Evolutionary conservation across 257 asterid genomes (phyloP), one percentile per base, ranked within the genome.

Genomic region (Eucommia ulmoides): DNA sequence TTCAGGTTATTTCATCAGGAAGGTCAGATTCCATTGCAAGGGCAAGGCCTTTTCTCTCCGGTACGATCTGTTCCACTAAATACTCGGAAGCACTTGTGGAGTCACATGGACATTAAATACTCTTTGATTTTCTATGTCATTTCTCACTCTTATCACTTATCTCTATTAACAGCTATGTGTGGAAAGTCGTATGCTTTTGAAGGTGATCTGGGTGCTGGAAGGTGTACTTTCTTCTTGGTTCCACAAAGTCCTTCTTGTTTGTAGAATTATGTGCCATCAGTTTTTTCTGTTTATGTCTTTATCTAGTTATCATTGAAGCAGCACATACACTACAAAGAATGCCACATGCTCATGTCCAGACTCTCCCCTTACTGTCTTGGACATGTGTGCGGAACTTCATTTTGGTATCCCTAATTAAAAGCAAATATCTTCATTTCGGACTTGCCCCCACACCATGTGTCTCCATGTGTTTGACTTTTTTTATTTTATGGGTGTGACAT

Each of bases 181-280:
- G 76, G 58, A 67, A 85, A 73, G 58, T 71, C 67, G 47, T 74
- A 76, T 58, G 22, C 45, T 55, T 80, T 86, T 66, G 93, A 74
- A 54, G 96, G 91, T 24, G 84, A 80, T 58, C 67, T 73, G 60
- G 94, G 94, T 51, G 93, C 93, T 23, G 93, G 85, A 75, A 89
- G 96, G 98, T 89, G 61, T 53, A 74, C 56, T 64, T 62, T 63
- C 47, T 74, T 62, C 52, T 58, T 56, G 55, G 22, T 53, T 45
- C 33, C 53, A 25, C 41, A 20, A 41, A 44, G n/a, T n/a, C n/a
- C n/a, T n/a, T 50, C 51, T 45, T 21, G n/a, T 53, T 38, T 53
- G 53, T 33, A 16, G 21, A 23, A 51, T 41, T n/a, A 46, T 33
- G 16, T 33, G 2, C n/a, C 10, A 33, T 10, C 16, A 17, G 2